Percentiles rank a stretch among this genome's conserved stretches.
Evolutionary conservation across 1,139 yeast genomes (phyloP).

Genomic region (Hemisphaericaspora xylofermentans): DNA sequence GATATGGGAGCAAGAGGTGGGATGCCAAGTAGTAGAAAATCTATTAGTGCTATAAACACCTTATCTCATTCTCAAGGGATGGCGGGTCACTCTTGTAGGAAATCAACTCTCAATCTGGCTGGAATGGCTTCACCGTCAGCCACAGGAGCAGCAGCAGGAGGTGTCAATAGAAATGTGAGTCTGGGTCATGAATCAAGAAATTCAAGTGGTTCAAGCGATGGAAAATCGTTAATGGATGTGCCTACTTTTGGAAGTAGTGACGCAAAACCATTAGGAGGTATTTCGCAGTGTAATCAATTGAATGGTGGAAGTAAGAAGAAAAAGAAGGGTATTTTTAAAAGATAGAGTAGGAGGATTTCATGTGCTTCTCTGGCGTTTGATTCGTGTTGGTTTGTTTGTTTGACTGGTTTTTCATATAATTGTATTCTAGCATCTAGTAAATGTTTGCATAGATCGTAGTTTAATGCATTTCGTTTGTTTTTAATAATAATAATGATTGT

Average conservation of each 20-base stretch:
- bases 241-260: slow-evolving; percentile 17
- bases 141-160: slow-evolving; percentile 7
- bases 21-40: slow-evolving; percentile 35
- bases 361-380: too few relatives aligned
- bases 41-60: slow-evolving; percentile 11
- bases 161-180: too few relatives aligned
- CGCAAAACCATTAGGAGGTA: slow-evolving; percentile 39
- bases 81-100: neutral
- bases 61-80: neutral
- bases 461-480: neutral
- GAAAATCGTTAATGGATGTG: slow-evolving; percentile 5
- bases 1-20: slow-evolving; percentile 55
- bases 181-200: slow-evolving; percentile 11
- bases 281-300: slow-evolving; percentile 20
- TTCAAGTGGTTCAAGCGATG: slow-evolving; percentile 5
- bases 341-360: too few relatives aligned
- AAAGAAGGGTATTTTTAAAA: slow-evolving; percentile 38
- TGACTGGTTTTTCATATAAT: neutral
- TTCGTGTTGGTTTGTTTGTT: neutral
- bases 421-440: neutral
- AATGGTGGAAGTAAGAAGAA: slow-evolving; percentile 17
- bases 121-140: slow-evolving; percentile 6
- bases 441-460: neutral
- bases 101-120: slow-evolving; percentile 2
- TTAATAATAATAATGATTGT: neutral